These are phyloP conservation scores for Amanita subjunquillea DNA, from an alignment of 768 basidiomycete species.

Conservation along the genomic window DNA sequence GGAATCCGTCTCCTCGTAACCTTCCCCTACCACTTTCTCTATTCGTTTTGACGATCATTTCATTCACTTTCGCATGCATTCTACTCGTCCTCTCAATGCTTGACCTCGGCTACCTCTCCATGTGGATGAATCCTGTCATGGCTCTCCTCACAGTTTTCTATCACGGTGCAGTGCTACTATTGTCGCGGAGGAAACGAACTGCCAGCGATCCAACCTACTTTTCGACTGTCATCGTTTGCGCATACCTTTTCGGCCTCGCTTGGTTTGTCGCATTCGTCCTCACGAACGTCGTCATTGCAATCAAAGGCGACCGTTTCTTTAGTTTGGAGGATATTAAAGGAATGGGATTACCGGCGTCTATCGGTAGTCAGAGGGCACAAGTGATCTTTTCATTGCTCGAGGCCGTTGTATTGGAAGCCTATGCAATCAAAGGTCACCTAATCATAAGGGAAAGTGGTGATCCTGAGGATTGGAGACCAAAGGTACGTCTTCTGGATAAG, in stretches of 20 bases:
- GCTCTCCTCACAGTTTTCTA: conserved; percentile 20
- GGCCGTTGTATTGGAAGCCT: conserved; percentile 14
- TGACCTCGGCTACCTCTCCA: conserved; percentile 22
- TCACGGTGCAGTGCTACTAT: conserved; percentile 16
- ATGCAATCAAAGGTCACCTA: conserved; percentile 18
- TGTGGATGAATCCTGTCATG: conserved; percentile 21
- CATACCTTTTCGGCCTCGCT: conserved; percentile 18
- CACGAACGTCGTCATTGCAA: conserved; percentile 16
- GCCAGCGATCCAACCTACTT: conserved; percentile 21
- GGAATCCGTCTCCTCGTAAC: not conserved
- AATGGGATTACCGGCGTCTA: conserved; percentile 18
- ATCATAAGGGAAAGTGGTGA: conserved; percentile 20
- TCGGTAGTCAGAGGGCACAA: conserved; percentile 19
- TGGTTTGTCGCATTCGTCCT: conserved; percentile 21
- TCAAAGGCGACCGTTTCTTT: conserved; percentile 1
- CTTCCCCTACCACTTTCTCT: conserved; percentile 17
- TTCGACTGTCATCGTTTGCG: conserved; percentile 19
- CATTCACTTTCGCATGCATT: conserved; percentile 14
- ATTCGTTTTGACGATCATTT: conserved; percentile 18
- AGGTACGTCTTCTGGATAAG: not conserved
- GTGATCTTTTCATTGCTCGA: conserved; percentile 18
- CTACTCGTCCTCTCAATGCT: conserved; percentile 21
- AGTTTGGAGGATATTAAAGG: conserved; percentile 4
- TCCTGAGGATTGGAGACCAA: conserved; percentile 17
- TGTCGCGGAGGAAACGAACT: conserved; percentile 16